Conservation (phyloP, 768 basidiomycete species). For the Mrakia frigida region DNA sequence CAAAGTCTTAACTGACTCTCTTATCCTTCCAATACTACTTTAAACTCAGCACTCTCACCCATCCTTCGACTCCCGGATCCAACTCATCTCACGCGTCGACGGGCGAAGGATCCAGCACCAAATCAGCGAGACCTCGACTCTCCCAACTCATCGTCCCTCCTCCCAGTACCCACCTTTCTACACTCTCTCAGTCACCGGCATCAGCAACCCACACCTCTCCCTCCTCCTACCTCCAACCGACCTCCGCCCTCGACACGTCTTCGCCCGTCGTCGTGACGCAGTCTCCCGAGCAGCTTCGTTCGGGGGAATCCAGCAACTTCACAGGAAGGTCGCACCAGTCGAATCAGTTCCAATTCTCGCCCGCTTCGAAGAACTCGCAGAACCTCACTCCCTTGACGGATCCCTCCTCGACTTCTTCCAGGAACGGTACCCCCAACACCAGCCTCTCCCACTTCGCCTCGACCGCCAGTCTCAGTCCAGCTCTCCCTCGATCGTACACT, state of each 20-base stretch:
- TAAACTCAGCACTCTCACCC: neutral
- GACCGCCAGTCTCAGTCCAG: neutral
- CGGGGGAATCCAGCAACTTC: neutral
- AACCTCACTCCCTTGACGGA: neutral
- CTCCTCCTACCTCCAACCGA: neutral
- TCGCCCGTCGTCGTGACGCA: neutral
- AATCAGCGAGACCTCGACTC: neutral
- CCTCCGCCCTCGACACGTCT: neutral
- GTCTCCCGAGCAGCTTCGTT: neutral
- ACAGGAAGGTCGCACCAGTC: neutral
- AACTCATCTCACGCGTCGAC: neutral
- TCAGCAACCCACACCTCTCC: neutral
- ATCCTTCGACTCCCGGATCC: neutral
- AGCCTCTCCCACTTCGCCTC: neutral
- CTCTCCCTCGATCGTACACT: neutral
- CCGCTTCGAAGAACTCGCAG: neutral
- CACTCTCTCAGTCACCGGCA: neutral
- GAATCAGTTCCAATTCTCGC: conserved; percentile 4
- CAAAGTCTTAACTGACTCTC: too few species aligned
- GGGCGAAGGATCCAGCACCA: neutral
- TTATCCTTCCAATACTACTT: neutral
- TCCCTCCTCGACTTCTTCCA: neutral
- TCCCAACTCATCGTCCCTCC: conserved; percentile 13
- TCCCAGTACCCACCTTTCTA: neutral
- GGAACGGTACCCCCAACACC: neutral